Conservation (phyloP, 1,284 basidiomycete genomes). For the Austroboletus novae-zelandiae region DNA sequence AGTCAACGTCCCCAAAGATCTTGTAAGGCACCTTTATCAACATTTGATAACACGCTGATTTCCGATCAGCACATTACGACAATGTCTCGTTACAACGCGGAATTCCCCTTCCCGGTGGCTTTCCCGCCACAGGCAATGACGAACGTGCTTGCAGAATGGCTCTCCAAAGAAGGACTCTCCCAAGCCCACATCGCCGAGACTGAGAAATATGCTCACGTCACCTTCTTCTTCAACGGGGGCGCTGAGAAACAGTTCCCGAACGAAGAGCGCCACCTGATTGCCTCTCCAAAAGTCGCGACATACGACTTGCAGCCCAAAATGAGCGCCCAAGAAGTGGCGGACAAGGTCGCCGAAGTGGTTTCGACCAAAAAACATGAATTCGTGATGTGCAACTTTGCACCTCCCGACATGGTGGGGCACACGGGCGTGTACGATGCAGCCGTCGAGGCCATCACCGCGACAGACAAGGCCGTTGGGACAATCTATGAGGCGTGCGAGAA, state of each 20-base stretch:
- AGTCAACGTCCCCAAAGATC: conserved; percentile 66
- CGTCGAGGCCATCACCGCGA: conserved; percentile 78
- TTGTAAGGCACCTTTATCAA: conserved; percentile 44
- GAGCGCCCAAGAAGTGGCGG: conserved; percentile 82
- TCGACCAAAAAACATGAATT: conserved; percentile 71
- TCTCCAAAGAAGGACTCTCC: conserved; percentile 72
- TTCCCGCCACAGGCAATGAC: conserved; percentile 90
- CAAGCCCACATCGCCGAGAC: conserved; percentile 93
- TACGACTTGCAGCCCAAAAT: conserved; percentile 88
- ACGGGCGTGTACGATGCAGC: conserved; percentile 88
- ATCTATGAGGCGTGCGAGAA: conserved; percentile 82
- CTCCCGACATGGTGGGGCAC: conserved; percentile 94
- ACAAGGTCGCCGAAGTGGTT: conserved; percentile 86
- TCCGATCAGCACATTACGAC: conserved; percentile 72
- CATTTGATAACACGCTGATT: background rate
- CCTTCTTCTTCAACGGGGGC: conserved; percentile 96
- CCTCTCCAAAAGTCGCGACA: conserved; percentile 86
- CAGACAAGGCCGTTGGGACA: conserved; percentile 83
- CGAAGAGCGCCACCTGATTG: conserved; percentile 86
- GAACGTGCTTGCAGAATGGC: conserved; percentile 89
- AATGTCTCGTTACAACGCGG: conserved; percentile 90
- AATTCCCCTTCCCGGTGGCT: conserved; percentile 83
- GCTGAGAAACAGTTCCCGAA: conserved; percentile 84
- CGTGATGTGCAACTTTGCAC: conserved; percentile 95
- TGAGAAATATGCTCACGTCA: conserved; percentile 94